phyloP scores from a whole-genome alignment of 495 filamentous ascomycete species.

The Usnea hakonensis region DNA sequence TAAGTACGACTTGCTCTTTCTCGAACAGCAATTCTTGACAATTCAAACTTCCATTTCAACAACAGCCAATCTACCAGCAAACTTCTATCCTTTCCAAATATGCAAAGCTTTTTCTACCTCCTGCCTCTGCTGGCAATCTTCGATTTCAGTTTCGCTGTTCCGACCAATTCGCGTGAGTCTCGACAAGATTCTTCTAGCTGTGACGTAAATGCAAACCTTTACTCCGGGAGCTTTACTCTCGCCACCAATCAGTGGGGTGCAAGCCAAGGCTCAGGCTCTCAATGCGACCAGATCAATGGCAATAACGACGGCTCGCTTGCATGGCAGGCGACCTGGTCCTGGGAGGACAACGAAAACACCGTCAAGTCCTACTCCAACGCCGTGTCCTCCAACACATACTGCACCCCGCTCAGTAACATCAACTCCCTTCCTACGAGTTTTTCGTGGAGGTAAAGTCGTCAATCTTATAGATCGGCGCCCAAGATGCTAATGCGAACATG shows the following conservation, averaged over 20 bases:
- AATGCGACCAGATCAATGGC: constrained; percentile 50
- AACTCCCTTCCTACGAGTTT: constrained; percentile 44
- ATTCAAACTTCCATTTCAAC: no score
- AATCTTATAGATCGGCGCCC: neutral
- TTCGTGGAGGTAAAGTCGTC: constrained; percentile 42
- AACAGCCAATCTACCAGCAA: neutral
- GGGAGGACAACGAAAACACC: constrained; percentile 41
- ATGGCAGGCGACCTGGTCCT: constrained; percentile 53
- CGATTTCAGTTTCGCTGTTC: constrained; percentile 22
- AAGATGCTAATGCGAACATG: neutral
- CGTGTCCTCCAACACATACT: constrained; percentile 34
- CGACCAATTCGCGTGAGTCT: constrained; percentile 36
- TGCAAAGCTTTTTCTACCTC: neutral
- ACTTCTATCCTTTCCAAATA: neutral
- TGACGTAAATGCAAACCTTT: constrained; percentile 41
- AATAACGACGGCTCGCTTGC: constrained; percentile 38
- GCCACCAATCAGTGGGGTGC: constrained; percentile 51
- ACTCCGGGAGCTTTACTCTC: constrained; percentile 43
- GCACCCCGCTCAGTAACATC: constrained; percentile 42
- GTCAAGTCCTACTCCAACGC: constrained; percentile 59
- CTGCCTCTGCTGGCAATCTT: neutral
- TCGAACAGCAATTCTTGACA: no score
- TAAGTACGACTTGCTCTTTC: no score
- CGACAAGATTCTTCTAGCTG: constrained; percentile 41
- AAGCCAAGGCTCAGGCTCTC: constrained; percentile 40